Evolutionary conservation across 2,329 filamentous ascomycete species (phyloP).

Genomic region (Lachnellula subtilissima): DNA sequence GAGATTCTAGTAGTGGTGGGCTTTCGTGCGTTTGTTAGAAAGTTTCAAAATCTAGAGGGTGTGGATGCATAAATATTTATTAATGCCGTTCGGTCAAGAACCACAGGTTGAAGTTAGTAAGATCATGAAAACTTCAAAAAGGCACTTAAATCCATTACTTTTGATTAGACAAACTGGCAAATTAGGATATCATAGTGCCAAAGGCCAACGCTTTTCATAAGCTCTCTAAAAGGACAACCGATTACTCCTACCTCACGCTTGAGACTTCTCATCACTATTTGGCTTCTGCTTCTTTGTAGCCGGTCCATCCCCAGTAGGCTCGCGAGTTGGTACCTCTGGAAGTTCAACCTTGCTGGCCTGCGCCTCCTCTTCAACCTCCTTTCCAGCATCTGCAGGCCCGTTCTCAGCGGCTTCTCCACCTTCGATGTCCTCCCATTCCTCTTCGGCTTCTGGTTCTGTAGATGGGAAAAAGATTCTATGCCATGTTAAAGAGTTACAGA

Average conservation of each 20-base stretch:
- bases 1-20: not conserved
- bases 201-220: not conserved
- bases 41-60: not conserved
- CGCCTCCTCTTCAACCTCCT: conserved; percentile 6
- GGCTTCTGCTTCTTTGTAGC: conserved; percentile 34
- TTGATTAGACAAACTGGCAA: not conserved
- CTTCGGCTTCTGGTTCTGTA: conserved; percentile 28
- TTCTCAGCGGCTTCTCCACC: conserved; percentile 24
- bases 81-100: not conserved
- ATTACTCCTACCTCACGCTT: not conserved
- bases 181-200: not conserved
- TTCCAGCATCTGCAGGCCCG: conserved; percentile 12
- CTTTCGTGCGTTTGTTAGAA: not conserved
- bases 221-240: not conserved
- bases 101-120: too few species aligned
- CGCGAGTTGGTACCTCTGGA: conserved; percentile 35
- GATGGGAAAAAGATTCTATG: conserved; percentile 46
- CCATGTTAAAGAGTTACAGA: conserved; percentile 2
- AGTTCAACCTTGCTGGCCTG: conserved; percentile 28
- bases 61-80: not conserved
- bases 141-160: too few species aligned
- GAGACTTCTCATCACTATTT: conserved; percentile 15
- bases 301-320: conserved; percentile 31
- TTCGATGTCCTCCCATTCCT: conserved; percentile 27
- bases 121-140: too few species aligned